phyloP scores from a whole-genome alignment of 768 basidiomycete species.

The Steccherinum ochraceum region DNA sequence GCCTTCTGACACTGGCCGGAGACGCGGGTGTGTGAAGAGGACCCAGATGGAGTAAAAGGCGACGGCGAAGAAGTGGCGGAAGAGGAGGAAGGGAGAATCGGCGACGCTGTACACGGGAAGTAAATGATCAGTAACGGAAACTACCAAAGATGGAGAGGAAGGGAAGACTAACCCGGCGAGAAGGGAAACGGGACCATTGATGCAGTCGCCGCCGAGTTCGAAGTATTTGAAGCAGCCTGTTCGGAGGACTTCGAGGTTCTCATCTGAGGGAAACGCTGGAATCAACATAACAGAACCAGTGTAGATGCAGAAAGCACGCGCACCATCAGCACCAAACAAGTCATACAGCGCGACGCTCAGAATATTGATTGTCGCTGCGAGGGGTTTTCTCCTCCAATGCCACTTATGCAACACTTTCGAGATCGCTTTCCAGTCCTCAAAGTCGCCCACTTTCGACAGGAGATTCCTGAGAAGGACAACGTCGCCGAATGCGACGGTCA shows the following conservation, averaged over 20 bases:
- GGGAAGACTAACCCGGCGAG: slow-evolving; percentile 66
- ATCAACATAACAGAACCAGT: neutral
- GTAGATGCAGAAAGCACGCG: slow-evolving; percentile 22
- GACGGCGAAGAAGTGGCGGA: slow-evolving; percentile 91
- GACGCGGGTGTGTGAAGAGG: slow-evolving; percentile 64
- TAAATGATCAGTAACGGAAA: neutral
- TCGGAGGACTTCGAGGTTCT: slow-evolving; percentile 54
- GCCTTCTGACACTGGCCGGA: slow-evolving; percentile 25
- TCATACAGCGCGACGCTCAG: slow-evolving; percentile 91
- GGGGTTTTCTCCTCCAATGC: slow-evolving; percentile 83
- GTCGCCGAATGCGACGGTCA: slow-evolving; percentile 93
- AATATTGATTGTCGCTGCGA: slow-evolving; percentile 86
- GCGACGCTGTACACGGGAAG: slow-evolving; percentile 73
- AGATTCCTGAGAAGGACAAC: slow-evolving; percentile 67
- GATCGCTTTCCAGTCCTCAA: slow-evolving; percentile 46
- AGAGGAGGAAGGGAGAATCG: slow-evolving; percentile 74
- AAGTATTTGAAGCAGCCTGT: slow-evolving; percentile 98
- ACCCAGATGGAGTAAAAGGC: slow-evolving; percentile 93
- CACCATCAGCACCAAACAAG: slow-evolving; percentile 89
- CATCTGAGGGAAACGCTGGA: slow-evolving; percentile 38
- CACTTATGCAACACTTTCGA: slow-evolving; percentile 54
- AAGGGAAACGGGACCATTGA: slow-evolving; percentile 84
- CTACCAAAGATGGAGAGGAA: too few species aligned
- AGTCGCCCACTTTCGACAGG: slow-evolving; percentile 39
- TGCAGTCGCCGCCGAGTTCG: slow-evolving; percentile 83